Base-by-base conservation (phyloP, 352 stramenopile genomes). In the Nothophytophthora sp. region DNA sequence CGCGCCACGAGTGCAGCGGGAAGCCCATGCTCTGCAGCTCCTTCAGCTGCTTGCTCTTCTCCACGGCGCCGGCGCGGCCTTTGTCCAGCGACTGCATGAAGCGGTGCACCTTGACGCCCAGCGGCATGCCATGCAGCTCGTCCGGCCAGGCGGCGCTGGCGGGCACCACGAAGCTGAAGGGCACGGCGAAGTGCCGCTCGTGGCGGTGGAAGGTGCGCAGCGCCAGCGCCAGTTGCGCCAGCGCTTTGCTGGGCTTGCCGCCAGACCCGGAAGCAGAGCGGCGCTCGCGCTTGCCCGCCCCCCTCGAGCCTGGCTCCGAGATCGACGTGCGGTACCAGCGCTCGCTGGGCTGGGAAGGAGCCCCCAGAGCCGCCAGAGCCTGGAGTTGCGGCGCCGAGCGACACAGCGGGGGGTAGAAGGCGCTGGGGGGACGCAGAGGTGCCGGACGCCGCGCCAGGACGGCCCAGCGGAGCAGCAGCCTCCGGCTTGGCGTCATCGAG, bases 121-220 rank as follows among this genome's bases (percentile, higher is more conserved):
- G 66, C 16, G 64, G 63, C 19, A 90, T 40, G 5, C 66, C 45
- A 27, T 84, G 76, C 24, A 90, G 45, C 16, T 85, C 69, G 5
- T 48, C 54, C 0, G 76, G 72, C 76, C 76, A 90, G 1, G 54
- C 9, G 32, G 10, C 7, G 15, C 20, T 55, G 15, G 20, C 19
- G 16, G 58, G 55, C 19, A 69, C 54, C 8, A 67, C 50, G 50
- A 68, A 64, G 60, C 65, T 33, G 60, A 64, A 62, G 5, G 79
- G 83, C 0, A 93, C 73, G 19, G 79, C 76, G 35, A 90, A 93
- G 47, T 93, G 83, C 0, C 35, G 35, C 60, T 91, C 73, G 3
- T 81, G 54, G 9, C 67, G 42, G 43, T 81, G 52, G 47, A 93
- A 93, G 4, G 65, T 68, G 13, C 59, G 67, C 9, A 93, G 32